Evolutionary conservation across 768 basidiomycete species (phyloP), one percentile per base, ranked within the genome.

Genomic region (Lactarius sp.): DNA sequence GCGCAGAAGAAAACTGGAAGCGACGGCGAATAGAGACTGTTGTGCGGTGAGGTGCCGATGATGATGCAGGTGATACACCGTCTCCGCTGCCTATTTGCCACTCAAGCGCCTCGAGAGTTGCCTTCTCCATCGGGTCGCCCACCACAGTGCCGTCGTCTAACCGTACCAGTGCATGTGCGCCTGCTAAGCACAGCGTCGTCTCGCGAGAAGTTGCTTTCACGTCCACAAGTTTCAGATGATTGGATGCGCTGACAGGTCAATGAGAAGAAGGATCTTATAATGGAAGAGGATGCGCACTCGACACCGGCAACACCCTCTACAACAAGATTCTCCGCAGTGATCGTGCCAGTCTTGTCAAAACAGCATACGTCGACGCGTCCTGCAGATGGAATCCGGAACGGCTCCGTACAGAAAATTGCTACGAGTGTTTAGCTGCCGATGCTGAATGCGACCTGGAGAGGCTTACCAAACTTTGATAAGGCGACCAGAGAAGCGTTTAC

Each of bases 351-450:
- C 81, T 99, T 99, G 76, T 99, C 97, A 69, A 99, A 98, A 75
- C 97, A 98, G 75, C 97, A 99, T 16, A 98, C 89, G 69, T 99
- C 97, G 2, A 98, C 94, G 22, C 94, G 84, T 6, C 97, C 97
- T 6, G 97, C 97, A 65, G 79, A 91, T 0, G 97, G 95, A 65
- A 98, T 99, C 22, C 97, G 85, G 85, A 99, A 98, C 1, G 97
- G 97, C 71, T 99, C 97, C 18, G 97, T 99, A 73, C 97, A 98
- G 77, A 95, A 99, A 63, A 98, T 99, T 7, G 96, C 96, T 97
- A 66, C 16, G 63, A 58, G 27, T 27, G 1, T 20, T n/a, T 64
- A 59, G 47, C 12, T n/a, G 42, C 52, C 10, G 2, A 36, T n/a
- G 13, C 39, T 2, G 27, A 20, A 55, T 36, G 37, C 47, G 34